Percentiles rank a stretch among this genome's conserved stretches.
phyloP scores from a whole-genome alignment of 2,329 filamentous ascomycete genomes.

The Apiospora kogelbergensis region DNA sequence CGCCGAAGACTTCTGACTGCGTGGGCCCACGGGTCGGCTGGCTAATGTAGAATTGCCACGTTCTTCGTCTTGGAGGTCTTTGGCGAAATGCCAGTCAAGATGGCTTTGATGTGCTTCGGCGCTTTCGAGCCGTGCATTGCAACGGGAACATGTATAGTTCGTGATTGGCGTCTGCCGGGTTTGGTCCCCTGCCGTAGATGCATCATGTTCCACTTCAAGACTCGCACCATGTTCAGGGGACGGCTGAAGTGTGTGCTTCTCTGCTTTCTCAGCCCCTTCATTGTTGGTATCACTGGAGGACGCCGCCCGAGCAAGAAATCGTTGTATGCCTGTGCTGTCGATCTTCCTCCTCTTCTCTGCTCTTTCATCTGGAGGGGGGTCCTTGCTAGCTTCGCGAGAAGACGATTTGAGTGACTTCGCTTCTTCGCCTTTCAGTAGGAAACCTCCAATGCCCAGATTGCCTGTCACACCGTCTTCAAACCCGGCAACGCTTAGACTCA shows the following conservation, averaged over 20 bases:
- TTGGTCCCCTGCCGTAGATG: background rate
- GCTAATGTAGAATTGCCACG: conserved; percentile 49
- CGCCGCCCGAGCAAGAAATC: conserved; percentile 53
- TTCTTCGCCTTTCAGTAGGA: conserved; percentile 76
- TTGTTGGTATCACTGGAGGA: conserved; percentile 21
- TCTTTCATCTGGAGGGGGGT: conserved; percentile 30
- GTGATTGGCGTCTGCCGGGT: conserved; percentile 35
- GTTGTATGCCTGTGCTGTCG: conserved; percentile 52
- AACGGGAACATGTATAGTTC: conserved; percentile 60
- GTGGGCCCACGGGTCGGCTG: conserved; percentile 33
- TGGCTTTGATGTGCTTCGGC: conserved; percentile 69
- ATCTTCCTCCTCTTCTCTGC: conserved; percentile 44
- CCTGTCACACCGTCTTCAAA: conserved; percentile 86
- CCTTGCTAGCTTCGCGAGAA: conserved; percentile 25
- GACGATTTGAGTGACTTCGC: conserved; percentile 52
- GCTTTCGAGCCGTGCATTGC: conserved; percentile 59
- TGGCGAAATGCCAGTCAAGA: conserved; percentile 92
- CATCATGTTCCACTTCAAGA: conserved; percentile 2
- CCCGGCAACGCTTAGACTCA: conserved; percentile 85
- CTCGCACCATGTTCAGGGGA: background rate
- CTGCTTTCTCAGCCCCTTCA: conserved; percentile 23
- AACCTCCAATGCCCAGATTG: conserved; percentile 83
- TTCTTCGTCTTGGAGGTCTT: conserved; percentile 71
- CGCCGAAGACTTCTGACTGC: conserved; percentile 34
- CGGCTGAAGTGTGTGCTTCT: background rate